Conservation (phyloP, 345 rosid genomes). For the Psidium guajava region DNA sequence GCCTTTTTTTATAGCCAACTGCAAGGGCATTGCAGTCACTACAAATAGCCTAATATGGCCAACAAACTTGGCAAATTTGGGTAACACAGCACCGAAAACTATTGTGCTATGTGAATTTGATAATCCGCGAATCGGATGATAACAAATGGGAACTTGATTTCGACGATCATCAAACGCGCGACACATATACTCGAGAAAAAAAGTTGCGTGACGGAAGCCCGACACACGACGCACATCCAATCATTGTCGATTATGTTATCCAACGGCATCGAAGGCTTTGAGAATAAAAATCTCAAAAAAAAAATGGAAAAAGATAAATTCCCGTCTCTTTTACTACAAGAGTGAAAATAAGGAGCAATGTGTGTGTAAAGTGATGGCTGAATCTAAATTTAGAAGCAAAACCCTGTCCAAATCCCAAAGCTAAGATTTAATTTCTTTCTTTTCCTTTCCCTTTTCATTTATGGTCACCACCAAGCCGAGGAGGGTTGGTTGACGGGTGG, state of each 20-base stretch:
- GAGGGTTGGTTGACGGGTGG: neutral
- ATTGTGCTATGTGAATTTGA: accelerated
- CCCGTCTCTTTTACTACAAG: accelerated
- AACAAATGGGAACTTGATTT: accelerated
- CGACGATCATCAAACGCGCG: accelerated
- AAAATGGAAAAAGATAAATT: neutral
- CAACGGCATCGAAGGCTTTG: accelerated
- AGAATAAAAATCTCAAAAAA: accelerated
- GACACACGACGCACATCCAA: accelerated
- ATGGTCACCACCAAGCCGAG: neutral
- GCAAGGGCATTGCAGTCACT: too few relatives aligned
- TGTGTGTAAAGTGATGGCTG: neutral
- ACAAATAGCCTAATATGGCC: too few relatives aligned
- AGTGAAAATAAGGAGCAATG: neutral
- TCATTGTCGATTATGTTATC: neutral
- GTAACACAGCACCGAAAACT: neutral
- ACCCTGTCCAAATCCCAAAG: too few relatives aligned
- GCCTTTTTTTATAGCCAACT: too few relatives aligned
- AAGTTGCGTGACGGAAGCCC: neutral
- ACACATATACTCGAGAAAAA: neutral
- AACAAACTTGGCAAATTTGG: too few relatives aligned
- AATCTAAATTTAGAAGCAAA: too few relatives aligned
- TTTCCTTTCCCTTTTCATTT: too few relatives aligned
- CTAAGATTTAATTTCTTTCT: too few relatives aligned
- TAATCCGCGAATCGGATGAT: accelerated